A percentile compares a stretch with the other conserved stretches of the same genome.
These are phyloP conservation scores for Trichosporon sp. DNA, from an alignment of 1,284 basidiomycete species.

Conservation along the genomic window DNA sequence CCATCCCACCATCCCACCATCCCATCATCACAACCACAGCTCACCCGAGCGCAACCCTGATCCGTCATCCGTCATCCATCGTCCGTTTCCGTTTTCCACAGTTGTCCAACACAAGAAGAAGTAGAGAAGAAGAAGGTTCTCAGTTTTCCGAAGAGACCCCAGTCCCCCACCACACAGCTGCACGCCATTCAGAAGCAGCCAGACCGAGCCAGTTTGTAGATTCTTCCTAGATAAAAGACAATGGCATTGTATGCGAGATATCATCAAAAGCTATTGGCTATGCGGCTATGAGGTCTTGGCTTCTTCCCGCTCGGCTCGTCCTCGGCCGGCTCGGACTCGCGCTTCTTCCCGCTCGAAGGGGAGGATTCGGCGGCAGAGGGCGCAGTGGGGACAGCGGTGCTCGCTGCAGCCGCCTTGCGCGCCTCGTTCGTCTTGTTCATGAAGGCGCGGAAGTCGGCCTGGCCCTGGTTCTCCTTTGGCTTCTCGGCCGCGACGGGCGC, in stretches of 20 bases:
- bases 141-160: not conserved
- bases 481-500: conserved; percentile 25
- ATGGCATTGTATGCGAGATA: conserved; percentile 10
- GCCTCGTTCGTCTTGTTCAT: conserved; percentile 49
- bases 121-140: too few relatives aligned
- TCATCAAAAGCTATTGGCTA: not conserved
- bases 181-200: not conserved
- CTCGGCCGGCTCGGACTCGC: conserved; percentile 21
- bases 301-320: conserved; percentile 30
- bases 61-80: too few relatives aligned
- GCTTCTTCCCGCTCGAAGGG: conserved; percentile 10
- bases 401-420: conserved; percentile 34
- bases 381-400: not conserved
- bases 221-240: conserved; percentile 11
- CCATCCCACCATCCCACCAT: too few relatives aligned
- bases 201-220: conserved; percentile 1
- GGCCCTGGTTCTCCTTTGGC: conserved; percentile 31
- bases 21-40: too few relatives aligned
- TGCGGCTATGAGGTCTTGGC: not conserved
- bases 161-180: not conserved
- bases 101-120: too few relatives aligned
- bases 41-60: too few relatives aligned
- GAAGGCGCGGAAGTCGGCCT: conserved; percentile 51
- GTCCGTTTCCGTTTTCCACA: too few relatives aligned
- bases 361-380: conserved; percentile 11